Evolutionary conservation across 1,284 basidiomycete species (phyloP).

Genomic region (Somion occarium): DNA sequence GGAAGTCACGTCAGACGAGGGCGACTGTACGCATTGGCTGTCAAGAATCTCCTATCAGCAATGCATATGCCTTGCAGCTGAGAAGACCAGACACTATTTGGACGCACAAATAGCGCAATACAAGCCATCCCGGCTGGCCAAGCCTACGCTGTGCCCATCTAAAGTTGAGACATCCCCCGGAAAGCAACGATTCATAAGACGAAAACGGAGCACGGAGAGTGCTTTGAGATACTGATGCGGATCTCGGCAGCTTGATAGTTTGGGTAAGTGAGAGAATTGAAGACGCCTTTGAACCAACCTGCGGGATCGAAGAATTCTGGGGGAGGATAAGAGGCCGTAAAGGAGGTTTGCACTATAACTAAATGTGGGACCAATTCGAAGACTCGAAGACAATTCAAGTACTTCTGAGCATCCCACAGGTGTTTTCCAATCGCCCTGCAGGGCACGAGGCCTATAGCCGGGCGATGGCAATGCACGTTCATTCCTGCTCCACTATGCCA

Average conservation of each 20-base stretch:
- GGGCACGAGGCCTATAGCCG: not conserved
- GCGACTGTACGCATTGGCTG: not conserved
- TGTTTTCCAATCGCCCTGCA: not conserved
- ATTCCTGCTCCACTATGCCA: not conserved
- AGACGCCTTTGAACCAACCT: not conserved
- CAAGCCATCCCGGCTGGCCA: not conserved
- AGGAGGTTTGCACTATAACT: not conserved
- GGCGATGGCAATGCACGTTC: not conserved
- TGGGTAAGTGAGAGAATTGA: not conserved
- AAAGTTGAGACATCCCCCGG: not conserved
- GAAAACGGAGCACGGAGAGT: not conserved
- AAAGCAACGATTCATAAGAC: not conserved
- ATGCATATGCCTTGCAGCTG: not conserved
- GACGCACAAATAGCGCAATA: not conserved
- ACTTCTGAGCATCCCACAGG: not conserved
- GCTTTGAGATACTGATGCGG: not conserved
- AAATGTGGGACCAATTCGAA: not conserved
- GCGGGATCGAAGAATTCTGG: not conserved
- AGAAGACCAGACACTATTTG: not conserved
- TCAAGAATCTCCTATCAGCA: not conserved
- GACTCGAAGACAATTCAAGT: not conserved
- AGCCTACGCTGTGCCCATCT: not conserved
- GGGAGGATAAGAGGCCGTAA: not conserved
- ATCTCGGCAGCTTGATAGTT: not conserved
- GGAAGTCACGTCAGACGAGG: not conserved